phyloP scores from a whole-genome alignment of 2,329 filamentous ascomycete genomes.

The Xylaria sp. region DNA sequence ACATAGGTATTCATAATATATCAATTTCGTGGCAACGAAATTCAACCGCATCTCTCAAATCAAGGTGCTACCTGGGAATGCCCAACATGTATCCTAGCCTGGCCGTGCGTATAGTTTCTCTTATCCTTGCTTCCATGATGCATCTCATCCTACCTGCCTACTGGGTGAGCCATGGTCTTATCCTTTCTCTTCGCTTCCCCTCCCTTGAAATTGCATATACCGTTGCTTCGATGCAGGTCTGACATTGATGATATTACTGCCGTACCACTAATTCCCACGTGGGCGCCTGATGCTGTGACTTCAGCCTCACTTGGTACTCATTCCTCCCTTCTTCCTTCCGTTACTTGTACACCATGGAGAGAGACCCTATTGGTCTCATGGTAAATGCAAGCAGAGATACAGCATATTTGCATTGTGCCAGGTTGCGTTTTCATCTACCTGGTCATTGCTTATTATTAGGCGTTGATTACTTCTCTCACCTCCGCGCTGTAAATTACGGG shows the following conservation, averaged over 20 bases:
- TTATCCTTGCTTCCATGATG: neutral
- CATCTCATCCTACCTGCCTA: constrained; percentile 13
- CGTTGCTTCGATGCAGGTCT: neutral
- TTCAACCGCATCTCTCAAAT: neutral
- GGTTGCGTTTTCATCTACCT: neutral
- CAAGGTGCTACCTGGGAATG: neutral
- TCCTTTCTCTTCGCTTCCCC: neutral
- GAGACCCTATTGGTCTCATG: neutral
- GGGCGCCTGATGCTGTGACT: constrained; percentile 5
- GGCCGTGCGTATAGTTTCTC: neutral
- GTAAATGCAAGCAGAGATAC: neutral
- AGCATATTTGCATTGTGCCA: neutral
- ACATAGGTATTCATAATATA: constrained; percentile 30
- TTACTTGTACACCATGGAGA: neutral
- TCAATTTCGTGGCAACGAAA: neutral
- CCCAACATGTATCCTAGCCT: neutral
- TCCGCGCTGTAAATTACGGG: neutral
- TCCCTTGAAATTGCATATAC: neutral
- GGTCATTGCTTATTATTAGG: neutral
- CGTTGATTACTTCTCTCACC: neutral
- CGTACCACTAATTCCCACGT: constrained; percentile 15
- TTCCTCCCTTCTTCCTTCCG: neutral
- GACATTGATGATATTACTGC: neutral
- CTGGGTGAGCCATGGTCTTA: constrained; percentile 9
- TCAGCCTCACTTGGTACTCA: constrained; percentile 1